Evolutionary conservation across 129 eudicot genomes (phyloP), one percentile per base, ranked within the genome.

Genomic region (Helianthus tuberosus): DNA sequence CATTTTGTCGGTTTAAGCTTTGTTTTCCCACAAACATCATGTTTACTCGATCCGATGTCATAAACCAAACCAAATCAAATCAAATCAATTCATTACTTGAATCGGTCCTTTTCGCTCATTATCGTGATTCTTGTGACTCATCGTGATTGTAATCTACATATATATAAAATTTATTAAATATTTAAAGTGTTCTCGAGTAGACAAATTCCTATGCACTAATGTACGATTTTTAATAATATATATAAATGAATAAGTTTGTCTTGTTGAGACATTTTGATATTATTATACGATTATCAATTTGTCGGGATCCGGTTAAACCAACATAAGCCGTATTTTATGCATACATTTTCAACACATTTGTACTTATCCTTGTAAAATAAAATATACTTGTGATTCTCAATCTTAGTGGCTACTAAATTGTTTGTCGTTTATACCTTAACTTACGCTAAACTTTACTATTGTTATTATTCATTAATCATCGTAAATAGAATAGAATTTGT

Each of bases 371-470:
- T 12, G 5, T 76, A 68, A 58, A 63, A 20, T 20, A 20, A 20
- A 20, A 53, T 71, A 72, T 54, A 8, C 50, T 64, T 51, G 66
- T 32, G 67, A 67, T 76, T 60, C 80, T 78, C 72, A 53, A 78
- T 78, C 77, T 64, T 72, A 62, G 77, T 71, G 72, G 49, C 72
- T 71, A 78, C 67, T 73, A 54, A 71, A 53, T 64, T 72, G 72
- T 78, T 78, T 78, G 82, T 78, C 82, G 78, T 72, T 44, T 72
- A 11, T 69, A 68, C 75, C 80, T 76, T 76, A 68, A 68, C 71
- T 35, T 76, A 69, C 44, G 69, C 82, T 72, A 64, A 78, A n/a
- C 8, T 8, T 41, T 71, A 70, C 71, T 25, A 62, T 15, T 11
- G 27, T 52, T 66, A 39, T 52, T 20, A 39, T 52, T 20, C 13